A percentile compares a stretch with the other conserved stretches of the same genome.
Conservation (phyloP, 345 rosid genomes). For the Acer yangbiense region DNA sequence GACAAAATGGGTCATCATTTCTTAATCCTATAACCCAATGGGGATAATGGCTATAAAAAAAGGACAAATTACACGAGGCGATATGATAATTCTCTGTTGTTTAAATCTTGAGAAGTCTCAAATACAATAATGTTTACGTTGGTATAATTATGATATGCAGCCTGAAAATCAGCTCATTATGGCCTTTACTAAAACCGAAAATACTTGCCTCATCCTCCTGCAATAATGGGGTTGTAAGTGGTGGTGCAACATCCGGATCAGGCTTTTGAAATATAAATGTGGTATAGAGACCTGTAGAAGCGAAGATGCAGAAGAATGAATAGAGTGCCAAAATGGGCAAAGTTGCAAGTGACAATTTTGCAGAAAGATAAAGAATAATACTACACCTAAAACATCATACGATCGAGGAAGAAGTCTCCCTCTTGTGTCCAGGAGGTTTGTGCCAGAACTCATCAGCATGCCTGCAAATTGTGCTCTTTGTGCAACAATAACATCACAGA, state of each 20-base stretch:
- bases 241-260: slow-evolving; percentile 88
- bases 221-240: slow-evolving; percentile 70
- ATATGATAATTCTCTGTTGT: background rate
- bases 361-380: slow-evolving; percentile 17
- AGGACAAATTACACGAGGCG: background rate
- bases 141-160: background rate
- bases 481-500: slow-evolving; percentile 17
- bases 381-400: slow-evolving; percentile 71
- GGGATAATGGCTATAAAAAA: background rate
- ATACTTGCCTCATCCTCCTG: slow-evolving; percentile 78
- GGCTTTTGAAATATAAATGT: slow-evolving; percentile 94
- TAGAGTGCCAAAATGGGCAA: slow-evolving; percentile 8
- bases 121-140: background rate
- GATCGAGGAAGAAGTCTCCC: slow-evolving; percentile 95
- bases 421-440: slow-evolving; percentile 76
- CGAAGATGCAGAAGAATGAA: slow-evolving; percentile 10
- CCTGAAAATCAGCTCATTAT: background rate
- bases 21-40: background rate
- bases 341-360: slow-evolving; percentile 2
- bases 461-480: slow-evolving; percentile 69
- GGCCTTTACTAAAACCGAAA: slow-evolving; percentile 18
- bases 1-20: background rate
- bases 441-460: slow-evolving; percentile 70
- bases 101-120: background rate
- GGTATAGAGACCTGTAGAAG: slow-evolving; percentile 71